phyloP scores from a whole-genome alignment of 768 basidiomycete genomes.

The Pulveroboletus sp. region DNA sequence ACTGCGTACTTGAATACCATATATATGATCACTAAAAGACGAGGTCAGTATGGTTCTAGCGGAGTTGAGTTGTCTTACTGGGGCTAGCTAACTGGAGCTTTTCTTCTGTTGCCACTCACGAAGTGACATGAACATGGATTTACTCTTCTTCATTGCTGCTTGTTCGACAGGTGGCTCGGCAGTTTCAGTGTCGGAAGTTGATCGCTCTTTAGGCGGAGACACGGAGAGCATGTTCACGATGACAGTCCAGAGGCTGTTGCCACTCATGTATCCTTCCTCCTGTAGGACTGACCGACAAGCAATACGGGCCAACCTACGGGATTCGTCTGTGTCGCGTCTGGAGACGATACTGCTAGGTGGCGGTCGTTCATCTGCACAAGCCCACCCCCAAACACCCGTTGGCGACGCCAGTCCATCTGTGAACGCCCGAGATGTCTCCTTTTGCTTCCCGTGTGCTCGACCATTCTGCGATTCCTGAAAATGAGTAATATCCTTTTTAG shows the following conservation, averaged over 20 bases:
- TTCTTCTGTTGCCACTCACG: conserved; percentile 11
- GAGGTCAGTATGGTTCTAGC: background rate
- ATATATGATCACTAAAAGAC: conserved; percentile 4
- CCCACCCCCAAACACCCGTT: conserved; percentile 70
- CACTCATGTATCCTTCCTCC: conserved; percentile 56
- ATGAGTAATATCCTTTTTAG: conserved; percentile 58
- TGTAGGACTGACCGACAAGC: conserved; percentile 67
- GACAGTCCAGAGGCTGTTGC: conserved; percentile 70
- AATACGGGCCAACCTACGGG: conserved; percentile 64
- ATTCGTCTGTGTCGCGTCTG: conserved; percentile 84
- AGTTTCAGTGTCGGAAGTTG: conserved; percentile 17
- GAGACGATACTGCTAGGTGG: conserved; percentile 91
- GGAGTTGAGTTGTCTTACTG: background rate
- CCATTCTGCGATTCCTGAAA: conserved; percentile 32
- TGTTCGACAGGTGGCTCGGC: background rate
- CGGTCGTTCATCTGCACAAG: conserved; percentile 84
- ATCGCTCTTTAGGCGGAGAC: conserved; percentile 44
- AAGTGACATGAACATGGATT: conserved; percentile 26
- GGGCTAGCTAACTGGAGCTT: background rate
- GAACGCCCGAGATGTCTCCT: conserved; percentile 18
- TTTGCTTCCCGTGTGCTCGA: conserved; percentile 21
- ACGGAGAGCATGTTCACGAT: conserved; percentile 62
- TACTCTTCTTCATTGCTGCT: conserved; percentile 19
- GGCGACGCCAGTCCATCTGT: conserved; percentile 37
- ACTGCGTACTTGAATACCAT: background rate